These are phyloP conservation scores for Chalciporus chontae DNA, from an alignment of 768 basidiomycete genomes.

Conservation along the genomic window DNA sequence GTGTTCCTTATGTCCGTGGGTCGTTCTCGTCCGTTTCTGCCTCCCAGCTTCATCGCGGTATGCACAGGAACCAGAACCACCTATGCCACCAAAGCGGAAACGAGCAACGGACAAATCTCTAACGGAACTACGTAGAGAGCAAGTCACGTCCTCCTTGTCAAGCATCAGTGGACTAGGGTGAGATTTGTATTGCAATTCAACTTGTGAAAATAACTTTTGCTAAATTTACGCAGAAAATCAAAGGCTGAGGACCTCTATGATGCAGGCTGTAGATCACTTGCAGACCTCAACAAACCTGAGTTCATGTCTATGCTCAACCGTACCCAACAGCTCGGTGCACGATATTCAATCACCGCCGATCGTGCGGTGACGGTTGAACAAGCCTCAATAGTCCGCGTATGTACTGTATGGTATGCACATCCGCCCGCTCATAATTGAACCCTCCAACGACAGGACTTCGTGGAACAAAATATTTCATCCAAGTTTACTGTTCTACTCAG, in stretches of 20 bases:
- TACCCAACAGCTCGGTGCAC: conserved; percentile 36
- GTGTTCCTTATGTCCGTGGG: conserved; percentile 35
- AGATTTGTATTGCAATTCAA: background rate
- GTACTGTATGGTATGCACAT: conserved; percentile 11
- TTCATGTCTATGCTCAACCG: conserved; percentile 39
- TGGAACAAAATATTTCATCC: conserved; percentile 42
- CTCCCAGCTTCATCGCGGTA: conserved; percentile 1
- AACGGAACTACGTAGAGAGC: conserved; percentile 26
- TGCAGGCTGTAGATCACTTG: conserved; percentile 45
- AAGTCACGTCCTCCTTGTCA: conserved; percentile 33
- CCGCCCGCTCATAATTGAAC: background rate
- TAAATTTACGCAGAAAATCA: conserved; percentile 7
- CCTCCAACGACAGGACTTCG: conserved; percentile 40
- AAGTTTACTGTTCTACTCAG: conserved; percentile 49
- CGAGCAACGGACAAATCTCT: conserved; percentile 7
- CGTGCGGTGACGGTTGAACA: conserved; percentile 36
- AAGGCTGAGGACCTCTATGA: conserved; percentile 45
- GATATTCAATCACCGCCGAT: conserved; percentile 40
- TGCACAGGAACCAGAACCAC: conserved; percentile 14
- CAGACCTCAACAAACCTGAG: conserved; percentile 37
- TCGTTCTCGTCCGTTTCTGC: conserved; percentile 7
- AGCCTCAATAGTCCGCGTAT: conserved; percentile 45
- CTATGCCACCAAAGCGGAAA: conserved; percentile 4
- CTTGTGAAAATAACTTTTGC: background rate
- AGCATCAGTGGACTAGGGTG: conserved; percentile 50